These are phyloP conservation scores for Haplosporangium gracile DNA, from an alignment of 192 early-diverging fungal genomes.

Conservation along the genomic window DNA sequence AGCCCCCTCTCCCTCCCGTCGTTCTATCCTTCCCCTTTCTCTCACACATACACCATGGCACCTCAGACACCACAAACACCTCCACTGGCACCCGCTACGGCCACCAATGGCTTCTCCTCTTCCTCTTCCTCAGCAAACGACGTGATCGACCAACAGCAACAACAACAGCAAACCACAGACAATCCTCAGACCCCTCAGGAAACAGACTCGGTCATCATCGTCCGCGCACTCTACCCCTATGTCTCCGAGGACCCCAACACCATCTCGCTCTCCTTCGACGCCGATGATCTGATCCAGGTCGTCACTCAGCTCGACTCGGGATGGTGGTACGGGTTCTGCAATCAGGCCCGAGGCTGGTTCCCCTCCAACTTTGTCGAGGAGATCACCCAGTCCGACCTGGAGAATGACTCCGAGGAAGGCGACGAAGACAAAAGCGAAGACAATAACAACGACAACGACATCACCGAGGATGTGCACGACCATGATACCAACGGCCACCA, in stretches of 20 bases:
- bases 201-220: conserved; percentile 49
- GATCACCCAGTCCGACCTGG: conserved; percentile 38
- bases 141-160: not conserved
- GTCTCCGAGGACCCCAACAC: conserved; percentile 70
- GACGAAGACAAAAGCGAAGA: not conserved
- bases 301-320: conserved; percentile 89
- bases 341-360: conserved; percentile 88
- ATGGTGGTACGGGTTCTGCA: conserved; percentile 97
- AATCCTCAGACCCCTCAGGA: conserved; percentile 59
- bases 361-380: conserved; percentile 85
- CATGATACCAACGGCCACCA: not conserved
- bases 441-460: too few relatives aligned
- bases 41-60: not conserved
- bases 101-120: not conserved
- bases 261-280: conserved; percentile 82
- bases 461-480: not conserved
- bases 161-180: conserved; percentile 18
- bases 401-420: conserved; percentile 16
- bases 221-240: conserved; percentile 87
- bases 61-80: not conserved
- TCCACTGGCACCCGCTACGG: not conserved
- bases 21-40: not conserved
- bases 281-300: conserved; percentile 92
- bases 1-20: not conserved
- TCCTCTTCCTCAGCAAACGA: not conserved